phyloP scores from a whole-genome alignment of 2,329 filamentous ascomycete genomes.

The Colletotrichum sublineola region DNA sequence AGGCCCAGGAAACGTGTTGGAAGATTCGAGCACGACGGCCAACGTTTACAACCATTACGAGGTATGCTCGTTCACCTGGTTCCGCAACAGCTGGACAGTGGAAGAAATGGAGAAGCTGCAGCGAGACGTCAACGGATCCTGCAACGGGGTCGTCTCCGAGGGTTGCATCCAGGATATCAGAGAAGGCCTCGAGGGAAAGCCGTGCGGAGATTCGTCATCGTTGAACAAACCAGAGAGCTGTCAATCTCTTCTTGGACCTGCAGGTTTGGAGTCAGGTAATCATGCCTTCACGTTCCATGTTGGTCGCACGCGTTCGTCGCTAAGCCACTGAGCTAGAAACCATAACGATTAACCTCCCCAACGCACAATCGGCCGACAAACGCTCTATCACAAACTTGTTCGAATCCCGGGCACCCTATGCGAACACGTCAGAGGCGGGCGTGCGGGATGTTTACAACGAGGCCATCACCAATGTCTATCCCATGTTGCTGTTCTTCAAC shows the following conservation, averaged over 20 bases:
- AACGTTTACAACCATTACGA: background rate
- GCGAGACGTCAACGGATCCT: background rate
- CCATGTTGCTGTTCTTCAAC: background rate
- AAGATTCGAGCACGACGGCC: background rate
- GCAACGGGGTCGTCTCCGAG: conserved; percentile 1
- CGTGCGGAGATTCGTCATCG: background rate
- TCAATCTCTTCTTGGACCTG: too few species aligned
- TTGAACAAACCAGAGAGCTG: too few species aligned
- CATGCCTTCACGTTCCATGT: too few species aligned
- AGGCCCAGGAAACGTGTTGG: background rate
- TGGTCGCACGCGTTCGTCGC: too few species aligned
- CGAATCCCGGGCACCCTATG: background rate
- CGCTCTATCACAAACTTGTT: background rate
- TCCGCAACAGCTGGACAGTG: background rate
- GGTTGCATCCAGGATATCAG: background rate
- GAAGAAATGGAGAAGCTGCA: background rate
- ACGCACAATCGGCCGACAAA: background rate
- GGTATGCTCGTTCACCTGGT: background rate
- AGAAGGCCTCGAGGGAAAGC: too few species aligned
- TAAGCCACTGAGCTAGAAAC: too few species aligned
- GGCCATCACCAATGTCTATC: background rate
- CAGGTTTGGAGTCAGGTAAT: too few species aligned
- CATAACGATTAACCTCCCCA: too few species aligned
- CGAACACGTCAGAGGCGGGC: background rate
- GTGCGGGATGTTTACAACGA: background rate